phyloP scores from a whole-genome alignment of 768 basidiomycete genomes.

The Phanerochaete sordida region DNA sequence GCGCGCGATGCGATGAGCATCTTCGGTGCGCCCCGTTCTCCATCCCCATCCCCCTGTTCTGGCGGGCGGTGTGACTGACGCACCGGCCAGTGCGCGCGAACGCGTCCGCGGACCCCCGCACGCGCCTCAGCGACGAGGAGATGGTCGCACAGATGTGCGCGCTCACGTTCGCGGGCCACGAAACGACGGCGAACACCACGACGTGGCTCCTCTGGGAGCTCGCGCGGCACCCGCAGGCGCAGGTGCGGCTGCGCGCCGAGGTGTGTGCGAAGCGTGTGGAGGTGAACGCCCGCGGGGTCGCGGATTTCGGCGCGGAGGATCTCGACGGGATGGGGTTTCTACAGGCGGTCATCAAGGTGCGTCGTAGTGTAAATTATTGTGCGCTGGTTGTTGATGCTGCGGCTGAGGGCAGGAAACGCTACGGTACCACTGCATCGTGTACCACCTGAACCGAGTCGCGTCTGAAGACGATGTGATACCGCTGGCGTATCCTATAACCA shows the following conservation, averaged over 20 bases:
- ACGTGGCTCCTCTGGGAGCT: constrained; percentile 30
- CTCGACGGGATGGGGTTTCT: constrained; percentile 30
- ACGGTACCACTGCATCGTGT: constrained; percentile 30
- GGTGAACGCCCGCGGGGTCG: constrained; percentile 21
- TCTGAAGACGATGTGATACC: constrained; percentile 31
- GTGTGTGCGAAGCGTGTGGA: constrained; percentile 20
- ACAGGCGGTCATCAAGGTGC: constrained; percentile 31
- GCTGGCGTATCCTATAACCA: constrained; percentile 27
- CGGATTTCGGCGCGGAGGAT: constrained; percentile 27
- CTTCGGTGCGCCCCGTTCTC: constrained; percentile 35
- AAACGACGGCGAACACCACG: constrained; percentile 28
- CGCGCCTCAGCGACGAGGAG: constrained; percentile 32
- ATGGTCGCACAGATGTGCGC: constrained; percentile 24
- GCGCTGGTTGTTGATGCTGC: background rate
- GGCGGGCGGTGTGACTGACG: too few relatives aligned
- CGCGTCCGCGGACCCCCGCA: constrained; percentile 40
- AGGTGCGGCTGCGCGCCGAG: constrained; percentile 24
- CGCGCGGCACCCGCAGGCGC: constrained; percentile 23
- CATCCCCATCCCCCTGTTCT: background rate
- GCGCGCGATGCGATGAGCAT: constrained; percentile 54
- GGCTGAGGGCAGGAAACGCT: constrained; percentile 20
- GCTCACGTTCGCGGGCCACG: constrained; percentile 21
- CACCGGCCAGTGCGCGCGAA: constrained; percentile 47
- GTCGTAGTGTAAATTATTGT: background rate
- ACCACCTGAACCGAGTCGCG: constrained; percentile 24